These are phyloP conservation scores for Pontederia crassipes DNA, from an alignment of 176 grass and related monocot genomes.

Conservation along the genomic window DNA sequence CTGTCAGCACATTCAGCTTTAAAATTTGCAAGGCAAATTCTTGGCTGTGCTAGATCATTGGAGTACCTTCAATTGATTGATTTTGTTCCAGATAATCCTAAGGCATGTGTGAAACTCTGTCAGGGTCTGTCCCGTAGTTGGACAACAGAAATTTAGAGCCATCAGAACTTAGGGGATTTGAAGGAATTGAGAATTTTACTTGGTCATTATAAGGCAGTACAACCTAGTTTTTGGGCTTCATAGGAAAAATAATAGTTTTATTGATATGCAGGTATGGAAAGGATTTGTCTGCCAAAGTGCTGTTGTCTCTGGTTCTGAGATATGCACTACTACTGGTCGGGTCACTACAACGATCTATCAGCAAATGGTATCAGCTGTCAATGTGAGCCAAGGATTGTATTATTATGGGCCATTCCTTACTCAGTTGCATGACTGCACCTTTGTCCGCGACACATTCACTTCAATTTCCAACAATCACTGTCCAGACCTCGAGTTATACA, in stretches of 20 bases:
- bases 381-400: slow-evolving; percentile 49
- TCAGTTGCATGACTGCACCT: slow-evolving; percentile 74
- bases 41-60: no score
- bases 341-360: slow-evolving; percentile 50
- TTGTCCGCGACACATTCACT: slow-evolving; percentile 42
- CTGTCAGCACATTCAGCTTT: no score
- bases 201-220: no score
- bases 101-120: no score
- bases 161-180: no score
- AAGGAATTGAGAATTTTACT: no score
- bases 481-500: slow-evolving; percentile 27
- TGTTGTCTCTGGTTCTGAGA: slow-evolving; percentile 25
- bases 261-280: slow-evolving; percentile 42
- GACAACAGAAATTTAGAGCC: no score
- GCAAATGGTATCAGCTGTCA: slow-evolving; percentile 65
- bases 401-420: slow-evolving; percentile 67
- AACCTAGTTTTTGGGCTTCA: not conserved
- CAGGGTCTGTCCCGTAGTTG: no score
- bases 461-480: slow-evolving; percentile 26
- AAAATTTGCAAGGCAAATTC: no score
- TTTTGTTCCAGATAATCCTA: no score
- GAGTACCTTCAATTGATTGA: no score
- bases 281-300: slow-evolving; percentile 36
- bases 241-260: not conserved
- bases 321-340: slow-evolving; percentile 50